phyloP scores from a whole-genome alignment of 1,284 basidiomycete species.

The Papiliotrema fonsecae region DNA sequence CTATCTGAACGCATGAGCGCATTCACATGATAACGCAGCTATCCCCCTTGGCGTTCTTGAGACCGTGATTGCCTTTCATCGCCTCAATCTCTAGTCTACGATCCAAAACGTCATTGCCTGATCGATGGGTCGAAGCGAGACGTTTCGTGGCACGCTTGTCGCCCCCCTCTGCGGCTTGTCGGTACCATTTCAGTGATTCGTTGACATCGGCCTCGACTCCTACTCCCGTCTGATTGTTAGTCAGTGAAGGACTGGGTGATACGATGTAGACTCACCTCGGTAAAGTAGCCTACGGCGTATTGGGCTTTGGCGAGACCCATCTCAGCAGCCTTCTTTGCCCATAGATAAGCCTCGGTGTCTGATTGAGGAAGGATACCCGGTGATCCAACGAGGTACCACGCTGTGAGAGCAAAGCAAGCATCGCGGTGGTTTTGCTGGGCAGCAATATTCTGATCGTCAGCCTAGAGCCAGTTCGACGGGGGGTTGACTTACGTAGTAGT shows the following conservation, averaged over 20 bases:
- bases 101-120: conserved; percentile 35
- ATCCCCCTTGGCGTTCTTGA: conserved; percentile 46
- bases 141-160: conserved; percentile 90
- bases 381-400: conserved; percentile 98
- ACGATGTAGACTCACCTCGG: conserved; percentile 56
- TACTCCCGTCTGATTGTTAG: conserved; percentile 61
- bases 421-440: conserved; percentile 96
- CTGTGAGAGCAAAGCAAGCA: conserved; percentile 95
- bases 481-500: conserved; percentile 83
- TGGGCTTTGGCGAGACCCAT: conserved; percentile 85
- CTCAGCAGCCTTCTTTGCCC: conserved; percentile 87
- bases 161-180: conserved; percentile 83
- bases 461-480: background rate
- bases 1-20: too few relatives aligned
- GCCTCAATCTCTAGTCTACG: conserved; percentile 41
- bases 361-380: conserved; percentile 96
- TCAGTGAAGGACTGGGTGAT: background rate
- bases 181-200: conserved; percentile 78
- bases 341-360: conserved; percentile 93
- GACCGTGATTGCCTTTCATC: conserved; percentile 34
- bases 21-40: conserved; percentile 79
- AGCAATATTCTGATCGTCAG: conserved; percentile 74
- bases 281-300: conserved; percentile 97
- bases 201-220: conserved; percentile 65
- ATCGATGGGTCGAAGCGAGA: conserved; percentile 51